Base-by-base conservation (phyloP, 805 yeast genomes). In the Zygotorulaspora chibaensis region DNA sequence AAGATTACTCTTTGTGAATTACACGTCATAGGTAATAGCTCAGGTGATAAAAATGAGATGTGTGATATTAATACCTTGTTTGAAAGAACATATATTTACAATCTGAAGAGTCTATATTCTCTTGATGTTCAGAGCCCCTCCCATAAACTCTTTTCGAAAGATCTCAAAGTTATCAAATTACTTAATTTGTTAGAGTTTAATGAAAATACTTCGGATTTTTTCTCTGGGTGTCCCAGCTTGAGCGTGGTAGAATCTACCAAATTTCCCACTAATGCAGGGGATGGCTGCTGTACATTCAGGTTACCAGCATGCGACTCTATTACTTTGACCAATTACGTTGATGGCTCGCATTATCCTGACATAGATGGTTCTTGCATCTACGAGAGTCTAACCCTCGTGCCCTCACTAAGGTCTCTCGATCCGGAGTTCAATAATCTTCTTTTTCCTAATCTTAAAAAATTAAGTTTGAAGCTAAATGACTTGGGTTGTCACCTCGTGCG, bases 41-140 rank as follows among this genome's bases (percentile, higher is more conserved):
- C 33, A 2, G 28, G 30, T n/a, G 20, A 26, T 13, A 26, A 23
- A 11, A 38, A 39, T n/a, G 52, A 47, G 17, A 42, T 57, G 40
- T 53, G 48, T 38, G 65, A 61, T 40, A 43, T 62, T 8, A 53
- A 53, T 17, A 55, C 59, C 2, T 46, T 61, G 3, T 62, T 61
- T 34, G 48, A 58, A 25, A 40, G 48, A 8, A 60, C 64, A 0
- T 55, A 56, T 38, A 40, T 62, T 8, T 43, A 60, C 38, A 38
- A 55, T 38, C 35, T 62, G 25, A 44, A 38, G 8, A 37, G 37
- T 13, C 38, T 61, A 10, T 56, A 57, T 44, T 56, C 62, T 3
- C 45, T 61, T 27, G 57, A 53, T 37, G 46, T 60, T 7, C 51
- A 45, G 18, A 45, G 40, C 31, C 36, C 46, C 11, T 16, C 40